Base-by-base conservation (phyloP, 371 early-diverging fungal genomes). In the Mucor lusitanicus region DNA sequence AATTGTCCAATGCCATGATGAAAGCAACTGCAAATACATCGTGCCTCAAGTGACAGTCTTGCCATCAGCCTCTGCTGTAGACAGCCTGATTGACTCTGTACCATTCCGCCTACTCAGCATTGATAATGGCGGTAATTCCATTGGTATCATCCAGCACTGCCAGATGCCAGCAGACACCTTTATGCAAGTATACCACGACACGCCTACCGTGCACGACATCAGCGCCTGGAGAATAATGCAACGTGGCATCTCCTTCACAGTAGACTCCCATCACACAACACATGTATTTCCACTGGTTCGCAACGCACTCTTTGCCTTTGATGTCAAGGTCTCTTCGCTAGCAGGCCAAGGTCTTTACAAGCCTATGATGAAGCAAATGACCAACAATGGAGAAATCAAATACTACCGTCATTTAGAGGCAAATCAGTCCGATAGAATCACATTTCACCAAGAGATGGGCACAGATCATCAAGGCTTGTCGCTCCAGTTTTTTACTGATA, bases 401-500 rank as follows among this genome's bases (percentile, higher is more conserved):
- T 57, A 59, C 83, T 50, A 85, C 83, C 46, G 82, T 85, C 50
- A 87, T 81, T 33, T 89, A 85, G n/a, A 83, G 81, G 23, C 76
- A 79, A 19, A 81, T 82, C 3, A 88, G 63, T 70, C 81, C 12
- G 65, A 65, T 56, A 53, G 68, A 57, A 68, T 79, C 67, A 60
- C 79, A 62, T 71, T 80, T 40, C 75, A 80, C 59, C 70, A 66
- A 56, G 59, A 64, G 15, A 23, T 56, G 2, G 44, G 25, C 39
- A 63, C 50, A 1, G 72, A 81, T 61, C 35, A 35, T 12, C 27
- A 59, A 19, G 90, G 90, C 3, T 54, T 91, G 6, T 70, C 77
- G 39, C 64, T 93, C 17, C 81, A 82, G n/a, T 77, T 91, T 54
- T 90, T 88, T 28, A 40, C 58, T 84, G 82, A 80, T 48, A 83